Conservation (phyloP, 306 rosid species). For the Arachis hypogaea region DNA sequence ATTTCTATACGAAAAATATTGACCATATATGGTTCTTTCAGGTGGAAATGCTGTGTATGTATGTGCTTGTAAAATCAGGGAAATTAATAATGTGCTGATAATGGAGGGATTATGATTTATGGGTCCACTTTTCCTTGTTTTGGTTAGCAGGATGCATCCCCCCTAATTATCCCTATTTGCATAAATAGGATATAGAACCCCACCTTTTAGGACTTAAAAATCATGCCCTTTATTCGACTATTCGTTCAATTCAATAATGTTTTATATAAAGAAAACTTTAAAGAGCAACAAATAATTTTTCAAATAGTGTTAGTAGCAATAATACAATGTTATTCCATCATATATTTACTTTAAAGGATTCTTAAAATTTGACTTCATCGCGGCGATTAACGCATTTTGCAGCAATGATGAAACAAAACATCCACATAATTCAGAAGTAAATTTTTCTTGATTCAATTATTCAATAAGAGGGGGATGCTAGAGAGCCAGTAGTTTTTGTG, state of each 20-base stretch:
- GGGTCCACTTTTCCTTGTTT: slow-evolving; percentile 55
- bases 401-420: too few species aligned
- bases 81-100: slow-evolving; percentile 18
- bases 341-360: slow-evolving; percentile 30
- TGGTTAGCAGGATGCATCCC: slow-evolving; percentile 57
- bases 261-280: slow-evolving; percentile 21
- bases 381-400: too few species aligned
- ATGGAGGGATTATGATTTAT: slow-evolving; percentile 7
- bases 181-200: slow-evolving; percentile 26
- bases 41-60: not conserved
- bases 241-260: slow-evolving; percentile 30
- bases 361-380: slow-evolving; percentile 9
- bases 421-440: too few species aligned
- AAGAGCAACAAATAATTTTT: slow-evolving; percentile 3
- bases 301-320: not conserved
- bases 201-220: slow-evolving; percentile 50
- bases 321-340: not conserved
- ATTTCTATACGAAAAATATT: not conserved
- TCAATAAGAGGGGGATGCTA: too few species aligned
- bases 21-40: not conserved
- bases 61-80: too few species aligned
- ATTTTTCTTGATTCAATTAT: too few species aligned
- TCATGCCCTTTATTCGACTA: slow-evolving; percentile 41
- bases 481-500: too few species aligned
- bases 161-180: slow-evolving; percentile 39